phyloP scores from a whole-genome alignment of 1,284 basidiomycete genomes.

The Bjerkandera adusta region DNA sequence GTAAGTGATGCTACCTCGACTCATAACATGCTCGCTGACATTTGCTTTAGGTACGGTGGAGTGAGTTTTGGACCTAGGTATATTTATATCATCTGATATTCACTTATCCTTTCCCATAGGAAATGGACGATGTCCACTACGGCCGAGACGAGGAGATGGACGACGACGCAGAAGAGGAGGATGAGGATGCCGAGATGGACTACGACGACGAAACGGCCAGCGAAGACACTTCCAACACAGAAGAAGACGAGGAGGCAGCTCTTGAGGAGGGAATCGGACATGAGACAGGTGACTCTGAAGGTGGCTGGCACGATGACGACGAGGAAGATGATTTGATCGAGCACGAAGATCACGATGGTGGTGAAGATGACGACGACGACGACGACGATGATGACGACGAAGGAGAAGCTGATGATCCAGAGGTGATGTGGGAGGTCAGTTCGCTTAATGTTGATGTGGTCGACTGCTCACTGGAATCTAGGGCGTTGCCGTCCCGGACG shows the following conservation, averaged over 20 bases:
- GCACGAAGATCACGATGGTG: conserved; percentile 53
- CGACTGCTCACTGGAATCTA: conserved; percentile 27
- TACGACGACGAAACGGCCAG: conserved; percentile 80
- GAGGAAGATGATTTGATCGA: conserved; percentile 60
- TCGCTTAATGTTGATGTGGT: too few species aligned
- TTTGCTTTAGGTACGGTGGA: conserved; percentile 62
- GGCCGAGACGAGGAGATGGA: conserved; percentile 77
- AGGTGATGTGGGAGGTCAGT: conserved; percentile 75
- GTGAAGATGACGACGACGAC: conserved; percentile 42
- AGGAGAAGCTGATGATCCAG: conserved; percentile 44
- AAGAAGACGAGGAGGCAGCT: conserved; percentile 66
- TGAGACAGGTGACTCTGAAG: conserved; percentile 60
- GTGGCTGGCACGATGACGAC: conserved; percentile 64
- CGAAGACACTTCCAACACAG: conserved; percentile 72
- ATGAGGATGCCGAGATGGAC: conserved; percentile 86
- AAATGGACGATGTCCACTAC: conserved; percentile 78
- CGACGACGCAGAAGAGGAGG: conserved; percentile 77
- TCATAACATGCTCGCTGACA: conserved; percentile 2
- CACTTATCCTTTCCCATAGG: conserved; percentile 40
- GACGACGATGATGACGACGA: conserved; percentile 46
- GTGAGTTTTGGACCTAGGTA: conserved; percentile 45
- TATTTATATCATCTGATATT: background rate
- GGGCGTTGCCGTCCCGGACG: conserved; percentile 49
- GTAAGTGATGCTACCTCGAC: conserved; percentile 44
- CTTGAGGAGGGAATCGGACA: conserved; percentile 63